These are phyloP conservation scores for Scedosporium dehoogii DNA, from an alignment of 2,329 filamentous ascomycete genomes.

Conservation along the genomic window DNA sequence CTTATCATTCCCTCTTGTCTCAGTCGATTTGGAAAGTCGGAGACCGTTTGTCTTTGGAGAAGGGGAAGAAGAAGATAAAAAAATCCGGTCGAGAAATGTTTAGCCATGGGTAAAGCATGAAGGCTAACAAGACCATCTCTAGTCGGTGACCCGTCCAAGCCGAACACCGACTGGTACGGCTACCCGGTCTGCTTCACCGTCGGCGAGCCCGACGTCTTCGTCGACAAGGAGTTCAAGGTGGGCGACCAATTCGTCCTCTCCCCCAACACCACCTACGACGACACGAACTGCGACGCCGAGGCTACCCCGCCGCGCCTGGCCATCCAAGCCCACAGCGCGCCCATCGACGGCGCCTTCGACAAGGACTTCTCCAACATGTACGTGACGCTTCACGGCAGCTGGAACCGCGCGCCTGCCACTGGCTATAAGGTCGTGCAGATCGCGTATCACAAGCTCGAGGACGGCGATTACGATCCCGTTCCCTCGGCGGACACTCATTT, in stretches of 20 bases:
- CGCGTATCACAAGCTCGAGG: constrained; percentile 18
- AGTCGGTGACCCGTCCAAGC: constrained; percentile 20
- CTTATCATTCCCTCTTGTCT: not conserved
- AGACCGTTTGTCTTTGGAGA: not conserved
- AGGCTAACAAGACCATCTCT: not conserved
- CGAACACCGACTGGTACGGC: constrained; percentile 34
- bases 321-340: constrained; percentile 50
- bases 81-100: not conserved
- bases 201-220: constrained; percentile 28
- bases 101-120: not conserved
- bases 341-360: constrained; percentile 52
- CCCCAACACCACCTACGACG: constrained; percentile 24
- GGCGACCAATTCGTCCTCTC: constrained; percentile 27
- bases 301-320: constrained; percentile 33
- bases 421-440: constrained; percentile 29
- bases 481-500: constrained; percentile 17
- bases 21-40: not conserved
- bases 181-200: constrained; percentile 52
- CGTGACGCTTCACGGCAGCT: constrained; percentile 52
- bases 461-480: constrained; percentile 20
- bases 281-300: constrained; percentile 23
- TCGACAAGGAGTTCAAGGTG: constrained; percentile 19
- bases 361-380: constrained; percentile 37
- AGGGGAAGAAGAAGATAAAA: not conserved
- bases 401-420: constrained; percentile 29